Evolutionary conservation across 2,329 filamentous ascomycete genomes (phyloP), one percentile per base, ranked within the genome.

Genomic region (Drechslera avenae): DNA sequence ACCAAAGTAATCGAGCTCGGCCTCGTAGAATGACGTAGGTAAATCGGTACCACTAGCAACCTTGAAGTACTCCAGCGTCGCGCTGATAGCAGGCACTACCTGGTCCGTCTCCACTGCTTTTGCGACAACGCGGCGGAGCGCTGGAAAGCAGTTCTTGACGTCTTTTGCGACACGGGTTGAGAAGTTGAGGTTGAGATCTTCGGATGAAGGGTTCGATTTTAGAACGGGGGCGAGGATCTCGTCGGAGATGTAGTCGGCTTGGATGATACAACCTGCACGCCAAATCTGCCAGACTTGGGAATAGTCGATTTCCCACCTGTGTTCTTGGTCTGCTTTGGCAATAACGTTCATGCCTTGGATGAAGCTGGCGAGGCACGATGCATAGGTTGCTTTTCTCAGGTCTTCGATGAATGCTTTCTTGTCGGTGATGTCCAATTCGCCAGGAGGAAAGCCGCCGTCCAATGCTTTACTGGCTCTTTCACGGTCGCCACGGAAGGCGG

Each of bases 251-350:
- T 83, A 78, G 57, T 88, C 86, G 1, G 83, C 81, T 62, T 86
- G 82, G 64, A 90, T 89, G 68, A 90, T 89, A 69, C 86, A 89
- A 6, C 87, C 86, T 0, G 79, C 83, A 2, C 85, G 81, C 87
- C 86, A 89, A 57, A 89, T 85, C 63, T 83, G 77, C 39, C 84
- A 73, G 2, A 84, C 75, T 21, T 77, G 74, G 12, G 67, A 64
- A 59, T 81, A 81, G 57, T 83, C 71, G 50, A 86, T 78, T 33
- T 76, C 75, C 86, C 86, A 89, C 26, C 78, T 76, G 63, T 87
- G 79, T 26, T 82, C 74, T 34, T 77, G 73, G 61, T 86, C 82
- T 1, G 83, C 82, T 19, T 77, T 78, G 4, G 82, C 79, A 57
- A 89, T 84, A 39, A 88, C 73, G 61, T 87, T 83, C 40, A 89